Evolutionary conservation across 2,329 filamentous ascomycete species (phyloP).

Genomic region (Chaetomiaceae sp.): DNA sequence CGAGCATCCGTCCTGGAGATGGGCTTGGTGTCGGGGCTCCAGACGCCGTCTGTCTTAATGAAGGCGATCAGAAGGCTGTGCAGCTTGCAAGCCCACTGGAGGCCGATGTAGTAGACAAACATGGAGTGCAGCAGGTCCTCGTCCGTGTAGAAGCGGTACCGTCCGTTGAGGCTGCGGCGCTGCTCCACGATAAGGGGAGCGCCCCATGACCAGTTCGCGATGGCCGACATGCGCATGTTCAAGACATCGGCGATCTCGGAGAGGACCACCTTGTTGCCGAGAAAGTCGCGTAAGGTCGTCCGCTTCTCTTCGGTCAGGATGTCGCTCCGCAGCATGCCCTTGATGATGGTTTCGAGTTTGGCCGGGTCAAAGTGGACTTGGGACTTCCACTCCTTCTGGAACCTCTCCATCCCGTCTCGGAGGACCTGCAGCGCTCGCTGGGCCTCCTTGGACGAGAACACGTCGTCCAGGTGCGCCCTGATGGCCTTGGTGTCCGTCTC

Average conservation of each 20-base stretch:
- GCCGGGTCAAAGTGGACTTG: slow-evolving; percentile 37
- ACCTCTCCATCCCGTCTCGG: slow-evolving; percentile 35
- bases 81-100: slow-evolving; percentile 34
- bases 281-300: slow-evolving; percentile 31
- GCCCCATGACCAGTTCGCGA: slow-evolving; percentile 39
- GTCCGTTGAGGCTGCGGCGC: slow-evolving; percentile 41
- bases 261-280: slow-evolving; percentile 32
- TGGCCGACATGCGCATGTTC: slow-evolving; percentile 40
- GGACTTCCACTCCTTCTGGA: slow-evolving; percentile 29
- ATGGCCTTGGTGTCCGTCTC: slow-evolving; percentile 44
- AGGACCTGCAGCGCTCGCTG: slow-evolving; percentile 41
- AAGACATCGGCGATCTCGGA: slow-evolving; percentile 42
- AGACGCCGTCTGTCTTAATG: slow-evolving; percentile 28
- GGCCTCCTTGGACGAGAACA: slow-evolving; percentile 43
- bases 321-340: slow-evolving; percentile 45
- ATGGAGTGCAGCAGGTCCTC: slow-evolving; percentile 45
- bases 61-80: slow-evolving; percentile 28
- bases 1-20: slow-evolving; percentile 34
- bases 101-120: slow-evolving; percentile 39
- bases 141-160: slow-evolving; percentile 54
- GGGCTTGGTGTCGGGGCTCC: slow-evolving; percentile 28
- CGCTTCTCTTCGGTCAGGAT: slow-evolving; percentile 41
- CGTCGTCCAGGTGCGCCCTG: slow-evolving; percentile 43
- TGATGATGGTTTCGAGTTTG: slow-evolving; percentile 42
- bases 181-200: slow-evolving; percentile 33